Percentiles rank a stretch among this genome's conserved stretches.
Conservation (phyloP, 352 stramenopile species). For the Globisporangium iwayamae region DNA sequence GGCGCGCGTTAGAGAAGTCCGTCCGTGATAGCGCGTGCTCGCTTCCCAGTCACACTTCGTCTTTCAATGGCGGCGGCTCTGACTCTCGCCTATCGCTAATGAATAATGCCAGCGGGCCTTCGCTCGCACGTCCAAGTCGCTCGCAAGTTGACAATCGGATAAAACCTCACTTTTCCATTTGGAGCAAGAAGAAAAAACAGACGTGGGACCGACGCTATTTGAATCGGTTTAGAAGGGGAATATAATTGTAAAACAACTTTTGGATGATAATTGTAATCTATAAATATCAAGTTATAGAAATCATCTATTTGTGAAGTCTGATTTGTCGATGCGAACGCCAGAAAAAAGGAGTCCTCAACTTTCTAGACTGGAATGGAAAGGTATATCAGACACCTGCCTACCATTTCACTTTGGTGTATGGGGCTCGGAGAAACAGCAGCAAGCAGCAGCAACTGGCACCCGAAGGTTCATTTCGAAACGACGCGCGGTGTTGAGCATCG, state of each 20-base stretch:
- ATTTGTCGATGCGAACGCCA: neutral
- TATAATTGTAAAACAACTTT: neutral
- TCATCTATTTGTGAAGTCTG: neutral
- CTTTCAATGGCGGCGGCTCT: neutral
- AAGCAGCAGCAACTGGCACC: too few species aligned
- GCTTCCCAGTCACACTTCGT: neutral
- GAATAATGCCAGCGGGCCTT: neutral
- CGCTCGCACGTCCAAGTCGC: neutral
- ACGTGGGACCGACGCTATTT: neutral
- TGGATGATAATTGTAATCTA: too few species aligned
- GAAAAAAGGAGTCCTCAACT: neutral
- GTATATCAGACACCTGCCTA: neutral
- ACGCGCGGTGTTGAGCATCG: too few species aligned
- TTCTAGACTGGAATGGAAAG: slow-evolving; percentile 1
- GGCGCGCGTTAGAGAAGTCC: too few species aligned
- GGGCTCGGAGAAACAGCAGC: neutral
- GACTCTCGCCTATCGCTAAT: neutral
- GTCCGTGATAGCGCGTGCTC: neutral
- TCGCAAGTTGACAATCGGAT: neutral
- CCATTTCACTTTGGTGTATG: neutral
- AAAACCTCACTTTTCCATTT: neutral
- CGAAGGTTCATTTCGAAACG: neutral
- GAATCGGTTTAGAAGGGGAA: neutral
- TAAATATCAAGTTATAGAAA: neutral
- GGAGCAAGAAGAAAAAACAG: neutral